Base-by-base conservation (phyloP, 176 grass and related monocot species). In the Tillandsia leiboldiana region DNA sequence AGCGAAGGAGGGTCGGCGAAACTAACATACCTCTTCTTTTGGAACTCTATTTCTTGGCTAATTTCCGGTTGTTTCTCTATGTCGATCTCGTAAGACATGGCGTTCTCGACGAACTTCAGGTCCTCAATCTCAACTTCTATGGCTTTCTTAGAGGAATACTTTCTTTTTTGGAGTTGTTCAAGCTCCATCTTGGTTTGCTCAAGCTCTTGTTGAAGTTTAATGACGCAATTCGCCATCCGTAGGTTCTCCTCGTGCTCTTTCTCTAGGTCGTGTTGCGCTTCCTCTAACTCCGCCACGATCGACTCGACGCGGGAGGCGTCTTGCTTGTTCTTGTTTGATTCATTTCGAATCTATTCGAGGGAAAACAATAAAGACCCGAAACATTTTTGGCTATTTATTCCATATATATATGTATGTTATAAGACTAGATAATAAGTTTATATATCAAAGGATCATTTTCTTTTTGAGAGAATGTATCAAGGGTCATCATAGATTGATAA, bases 21-120 rank as follows among this genome's bases (percentile, higher is more conserved):
- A 11, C 86, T 90, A 62, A 97, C 94, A 58, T 91, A 90, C 61
- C 94, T 74, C 78, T 87, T 92, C 86, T 90, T 97, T 72, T 97
- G 94, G 10, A 87, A 72, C 70, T 97, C 94, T 8, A 52, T 51
- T 0, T 51, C 67, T 1, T 64, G 27, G 0, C 50, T 66, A 10
- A 29, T 69, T 11, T 10, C 33, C 0, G 6, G 54, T 0, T 24
- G 24, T 66, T 62, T 62, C 65, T 70, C 71, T 23, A 57, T 66
- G 10, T 66, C 64, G 13, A 75, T 59, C 10, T 65, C 71, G 8
- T 69, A 53, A 2, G 15, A 18, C 7, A 20, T 61, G 3, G 67
- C 53, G n/a, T 51, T 73, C 61, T 97, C 89, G 12, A 74, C 64
- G 64, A 89, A 96, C 70, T 80, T 87, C 59, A 90, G 57, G 42